A percentile compares a stretch with the other conserved stretches of the same genome.
Evolutionary conservation across 2,329 filamentous ascomycete species (phyloP).

Genomic region (Ophiostoma novo-ulmi): DNA sequence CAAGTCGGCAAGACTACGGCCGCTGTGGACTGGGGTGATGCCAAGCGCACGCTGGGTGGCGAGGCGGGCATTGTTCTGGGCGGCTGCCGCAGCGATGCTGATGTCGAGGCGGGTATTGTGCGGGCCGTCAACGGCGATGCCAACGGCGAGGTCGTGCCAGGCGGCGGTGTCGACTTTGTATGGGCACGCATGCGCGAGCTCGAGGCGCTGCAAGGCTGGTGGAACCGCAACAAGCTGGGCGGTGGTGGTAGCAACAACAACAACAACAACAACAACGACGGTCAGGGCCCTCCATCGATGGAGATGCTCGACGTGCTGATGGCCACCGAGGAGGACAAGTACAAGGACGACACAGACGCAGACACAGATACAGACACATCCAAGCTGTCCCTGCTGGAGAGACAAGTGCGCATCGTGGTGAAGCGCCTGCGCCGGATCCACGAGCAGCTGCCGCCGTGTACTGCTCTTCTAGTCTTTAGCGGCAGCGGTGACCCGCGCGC

Average conservation of each 20-base stretch:
- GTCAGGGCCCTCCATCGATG: slow-evolving; percentile 35
- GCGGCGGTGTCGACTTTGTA: slow-evolving; percentile 60
- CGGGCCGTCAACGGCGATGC: slow-evolving; percentile 56
- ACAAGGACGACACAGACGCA: background rate
- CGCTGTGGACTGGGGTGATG: slow-evolving; percentile 86
- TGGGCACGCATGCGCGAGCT: slow-evolving; percentile 63
- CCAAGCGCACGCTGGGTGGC: slow-evolving; percentile 53
- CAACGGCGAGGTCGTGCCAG: slow-evolving; percentile 52
- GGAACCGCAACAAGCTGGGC: slow-evolving; percentile 51
- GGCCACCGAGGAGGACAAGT: slow-evolving; percentile 21
- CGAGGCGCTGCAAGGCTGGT: slow-evolving; percentile 62
- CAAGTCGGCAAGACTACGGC: slow-evolving; percentile 60
- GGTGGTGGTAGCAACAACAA: slow-evolving; percentile 21
- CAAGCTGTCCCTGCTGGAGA: slow-evolving; percentile 37
- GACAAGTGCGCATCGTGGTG: slow-evolving; percentile 43
- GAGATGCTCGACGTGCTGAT: slow-evolving; percentile 27
- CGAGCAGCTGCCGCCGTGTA: slow-evolving; percentile 57
- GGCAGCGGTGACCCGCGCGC: slow-evolving; percentile 64
- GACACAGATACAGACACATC: background rate
- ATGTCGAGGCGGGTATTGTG: slow-evolving; percentile 51
- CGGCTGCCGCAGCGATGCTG: slow-evolving; percentile 53
- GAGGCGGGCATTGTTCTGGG: slow-evolving; percentile 52
- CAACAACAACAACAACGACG: slow-evolving; percentile 25
- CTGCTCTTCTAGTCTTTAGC: slow-evolving; percentile 59
- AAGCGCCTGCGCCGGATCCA: slow-evolving; percentile 52